Evolutionary conservation across 768 basidiomycete genomes (phyloP).

Genomic region (Suillus spraguei): DNA sequence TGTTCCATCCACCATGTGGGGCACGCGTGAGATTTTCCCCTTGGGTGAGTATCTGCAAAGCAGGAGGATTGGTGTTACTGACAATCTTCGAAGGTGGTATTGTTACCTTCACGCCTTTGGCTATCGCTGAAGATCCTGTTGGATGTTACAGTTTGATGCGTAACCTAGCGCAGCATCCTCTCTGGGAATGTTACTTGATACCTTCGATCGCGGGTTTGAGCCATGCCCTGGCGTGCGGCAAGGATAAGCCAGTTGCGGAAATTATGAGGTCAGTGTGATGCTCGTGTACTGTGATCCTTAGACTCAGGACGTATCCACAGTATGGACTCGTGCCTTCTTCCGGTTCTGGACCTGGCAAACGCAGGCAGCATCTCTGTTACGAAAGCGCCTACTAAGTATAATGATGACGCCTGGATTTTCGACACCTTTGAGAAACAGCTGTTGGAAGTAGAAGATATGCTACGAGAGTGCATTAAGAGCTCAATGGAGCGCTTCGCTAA

Average conservation of each 20-base stretch:
- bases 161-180: slow-evolving; percentile 57
- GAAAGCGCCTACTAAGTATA: slow-evolving; percentile 45
- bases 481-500: slow-evolving; percentile 23
- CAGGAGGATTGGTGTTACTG: not conserved
- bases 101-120: slow-evolving; percentile 68
- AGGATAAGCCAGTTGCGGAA: slow-evolving; percentile 14
- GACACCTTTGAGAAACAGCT: not conserved
- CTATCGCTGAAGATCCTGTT: slow-evolving; percentile 54
- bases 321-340: slow-evolving; percentile 16
- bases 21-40: slow-evolving; percentile 68
- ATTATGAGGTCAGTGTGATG: not conserved
- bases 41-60: slow-evolving; percentile 47
- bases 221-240: slow-evolving; percentile 18
- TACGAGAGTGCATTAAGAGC: slow-evolving; percentile 42
- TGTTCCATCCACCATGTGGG: slow-evolving; percentile 56
- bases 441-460: slow-evolving; percentile 33
- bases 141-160: slow-evolving; percentile 50
- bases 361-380: slow-evolving; percentile 58
- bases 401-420: slow-evolving; percentile 23
- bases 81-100: slow-evolving; percentile 57
- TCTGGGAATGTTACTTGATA: slow-evolving; percentile 70
- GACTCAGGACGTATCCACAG: slow-evolving; percentile 9
- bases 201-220: slow-evolving; percentile 62
- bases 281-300: not conserved
- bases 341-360: slow-evolving; percentile 40